Evolutionary conservation across 768 basidiomycete species (phyloP).

Genomic region (Naganishia antarctica): DNA sequence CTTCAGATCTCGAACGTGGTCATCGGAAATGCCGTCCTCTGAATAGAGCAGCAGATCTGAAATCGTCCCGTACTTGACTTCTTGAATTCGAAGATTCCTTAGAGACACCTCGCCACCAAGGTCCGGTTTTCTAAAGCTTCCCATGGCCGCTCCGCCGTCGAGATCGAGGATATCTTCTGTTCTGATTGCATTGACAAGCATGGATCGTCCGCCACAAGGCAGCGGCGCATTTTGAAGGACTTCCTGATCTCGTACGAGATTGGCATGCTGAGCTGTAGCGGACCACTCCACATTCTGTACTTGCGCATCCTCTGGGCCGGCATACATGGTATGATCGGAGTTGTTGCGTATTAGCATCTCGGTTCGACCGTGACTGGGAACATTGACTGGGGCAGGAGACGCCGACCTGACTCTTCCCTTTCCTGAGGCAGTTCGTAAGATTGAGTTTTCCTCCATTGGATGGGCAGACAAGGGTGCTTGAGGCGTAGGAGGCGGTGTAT

Average conservation of each 20-base stretch:
- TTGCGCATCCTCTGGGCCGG: slow-evolving; percentile 24
- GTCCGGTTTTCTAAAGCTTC: slow-evolving; percentile 38
- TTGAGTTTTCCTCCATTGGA: slow-evolving; percentile 24
- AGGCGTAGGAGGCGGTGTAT: slow-evolving; percentile 21
- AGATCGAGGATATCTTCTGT: slow-evolving; percentile 22
- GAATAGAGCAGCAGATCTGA: slow-evolving; percentile 48
- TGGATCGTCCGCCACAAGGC: slow-evolving; percentile 15
- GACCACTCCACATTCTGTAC: slow-evolving; percentile 30
- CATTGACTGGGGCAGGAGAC: slow-evolving; percentile 18
- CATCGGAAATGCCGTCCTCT: slow-evolving; percentile 28
- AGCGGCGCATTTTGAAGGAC: background rate
- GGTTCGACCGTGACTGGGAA: background rate
- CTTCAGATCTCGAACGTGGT: slow-evolving; percentile 1
- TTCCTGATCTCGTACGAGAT: slow-evolving; percentile 8
- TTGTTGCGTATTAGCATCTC: background rate
- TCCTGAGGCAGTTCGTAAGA: slow-evolving; percentile 16
- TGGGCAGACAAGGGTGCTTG: slow-evolving; percentile 23
- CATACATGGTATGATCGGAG: slow-evolving; percentile 1
- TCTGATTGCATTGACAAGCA: slow-evolving; percentile 16
- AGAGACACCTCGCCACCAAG: slow-evolving; percentile 44
- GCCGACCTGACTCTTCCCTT: slow-evolving; percentile 15
- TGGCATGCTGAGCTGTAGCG: slow-evolving; percentile 30
- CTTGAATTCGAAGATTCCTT: slow-evolving; percentile 47
- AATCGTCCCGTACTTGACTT: slow-evolving; percentile 49
- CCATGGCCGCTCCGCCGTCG: slow-evolving; percentile 20